Evolutionary conservation across 2,329 filamentous ascomycete genomes (phyloP).

Genomic region (Endocalyx cinctus): DNA sequence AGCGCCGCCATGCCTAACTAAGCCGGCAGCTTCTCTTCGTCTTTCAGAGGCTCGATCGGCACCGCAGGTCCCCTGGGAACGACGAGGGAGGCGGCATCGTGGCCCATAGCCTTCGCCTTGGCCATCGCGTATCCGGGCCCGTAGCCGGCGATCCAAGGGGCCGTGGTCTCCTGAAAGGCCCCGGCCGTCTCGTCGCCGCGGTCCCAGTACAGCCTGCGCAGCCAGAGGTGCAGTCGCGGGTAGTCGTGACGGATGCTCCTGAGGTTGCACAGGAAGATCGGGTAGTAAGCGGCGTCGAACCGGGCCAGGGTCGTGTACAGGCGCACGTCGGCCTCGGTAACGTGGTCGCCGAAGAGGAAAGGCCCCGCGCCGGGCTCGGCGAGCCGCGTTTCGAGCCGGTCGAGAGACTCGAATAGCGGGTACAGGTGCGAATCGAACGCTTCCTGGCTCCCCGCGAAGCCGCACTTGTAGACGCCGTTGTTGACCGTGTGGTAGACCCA

Average conservation of each 20-base stretch:
- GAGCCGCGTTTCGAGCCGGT: slow-evolving; percentile 58
- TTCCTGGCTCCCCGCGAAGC: slow-evolving; percentile 62
- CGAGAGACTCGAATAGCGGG: slow-evolving; percentile 59
- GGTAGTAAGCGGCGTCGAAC: slow-evolving; percentile 66
- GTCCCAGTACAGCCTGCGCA: slow-evolving; percentile 69
- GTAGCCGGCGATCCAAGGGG: slow-evolving; percentile 44
- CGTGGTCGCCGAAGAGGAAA: slow-evolving; percentile 55
- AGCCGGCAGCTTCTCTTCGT: slow-evolving; percentile 14
- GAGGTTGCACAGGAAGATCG: slow-evolving; percentile 61
- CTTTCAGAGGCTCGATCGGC: slow-evolving; percentile 19
- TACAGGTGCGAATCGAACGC: slow-evolving; percentile 60
- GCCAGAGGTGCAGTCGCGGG: slow-evolving; percentile 63
- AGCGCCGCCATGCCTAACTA: too few species aligned
- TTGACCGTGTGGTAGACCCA: slow-evolving; percentile 59
- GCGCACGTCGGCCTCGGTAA: slow-evolving; percentile 67
- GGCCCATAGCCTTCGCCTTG: slow-evolving; percentile 21
- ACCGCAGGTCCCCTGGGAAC: slow-evolving; percentile 24
- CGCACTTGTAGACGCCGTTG: slow-evolving; percentile 50
- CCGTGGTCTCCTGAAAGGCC: slow-evolving; percentile 64
- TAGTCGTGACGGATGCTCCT: slow-evolving; percentile 61
- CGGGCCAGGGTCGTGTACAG: slow-evolving; percentile 62
- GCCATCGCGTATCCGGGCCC: slow-evolving; percentile 23
- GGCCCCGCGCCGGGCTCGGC: slow-evolving; percentile 36
- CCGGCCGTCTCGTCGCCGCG: slow-evolving; percentile 33
- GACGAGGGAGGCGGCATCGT: slow-evolving; percentile 24